These are phyloP conservation scores for Phascolomyces articulosus DNA, from an alignment of 371 early-diverging fungal species.

Conservation along the genomic window DNA sequence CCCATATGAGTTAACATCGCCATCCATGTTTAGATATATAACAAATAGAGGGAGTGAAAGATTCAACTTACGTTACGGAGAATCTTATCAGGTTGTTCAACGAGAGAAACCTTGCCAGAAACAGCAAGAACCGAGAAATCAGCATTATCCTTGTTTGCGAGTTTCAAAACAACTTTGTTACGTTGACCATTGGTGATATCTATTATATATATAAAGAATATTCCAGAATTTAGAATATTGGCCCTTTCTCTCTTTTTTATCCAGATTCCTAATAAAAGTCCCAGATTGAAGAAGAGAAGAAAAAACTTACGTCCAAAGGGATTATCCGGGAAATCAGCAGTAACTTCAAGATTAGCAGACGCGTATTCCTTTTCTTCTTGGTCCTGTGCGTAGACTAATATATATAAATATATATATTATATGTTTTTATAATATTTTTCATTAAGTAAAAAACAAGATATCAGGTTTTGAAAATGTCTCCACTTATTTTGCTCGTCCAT, in stretches of 20 bases:
- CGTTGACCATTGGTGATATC: constrained; percentile 54
- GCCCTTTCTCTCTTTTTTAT: background rate
- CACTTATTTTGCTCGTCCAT: no score
- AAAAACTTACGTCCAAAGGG: constrained; percentile 49
- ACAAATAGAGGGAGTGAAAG: constrained; percentile 1
- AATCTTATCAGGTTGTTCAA: constrained; percentile 35
- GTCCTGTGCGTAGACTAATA: constrained; percentile 34
- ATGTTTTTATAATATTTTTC: no score
- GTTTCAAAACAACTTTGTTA: constrained; percentile 44
- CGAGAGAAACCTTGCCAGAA: constrained; percentile 37
- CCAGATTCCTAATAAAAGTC: no score
- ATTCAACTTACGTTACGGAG: constrained; percentile 48
- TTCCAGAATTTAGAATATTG: constrained; percentile 1
- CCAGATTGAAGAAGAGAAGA: background rate
- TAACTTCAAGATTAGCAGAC: constrained; percentile 37
- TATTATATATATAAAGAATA: constrained; percentile 35
- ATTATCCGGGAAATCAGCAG: constrained; percentile 50
- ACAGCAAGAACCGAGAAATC: constrained; percentile 43
- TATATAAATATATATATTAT: no score
- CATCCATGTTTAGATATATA: no score
- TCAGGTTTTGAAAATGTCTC: no score
- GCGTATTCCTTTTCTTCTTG: constrained; percentile 4
- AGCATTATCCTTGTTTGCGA: constrained; percentile 43
- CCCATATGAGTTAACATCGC: no score
- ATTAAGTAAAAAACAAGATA: no score